phyloP scores from a whole-genome alignment of 164 flowering plant genomes.

The Stephania yunnanensis region DNA sequence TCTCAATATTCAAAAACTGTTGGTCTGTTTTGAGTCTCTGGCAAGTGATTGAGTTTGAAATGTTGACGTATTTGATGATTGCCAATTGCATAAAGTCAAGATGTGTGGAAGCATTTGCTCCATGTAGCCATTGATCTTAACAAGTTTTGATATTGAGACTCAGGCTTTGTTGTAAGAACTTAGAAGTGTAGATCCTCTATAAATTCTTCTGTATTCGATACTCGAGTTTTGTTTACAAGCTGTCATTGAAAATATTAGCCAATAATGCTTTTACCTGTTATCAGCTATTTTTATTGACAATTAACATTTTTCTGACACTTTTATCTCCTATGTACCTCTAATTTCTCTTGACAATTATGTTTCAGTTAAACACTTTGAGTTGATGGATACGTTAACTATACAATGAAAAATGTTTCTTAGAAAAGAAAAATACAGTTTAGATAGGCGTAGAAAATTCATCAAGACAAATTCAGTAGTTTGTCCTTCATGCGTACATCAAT shows the following conservation, averaged over 20 bases:
- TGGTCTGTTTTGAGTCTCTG: too few species aligned
- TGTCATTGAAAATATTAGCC: neutral
- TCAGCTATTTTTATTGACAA: neutral
- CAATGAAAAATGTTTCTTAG: neutral
- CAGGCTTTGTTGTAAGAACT: neutral
- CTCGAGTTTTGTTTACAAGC: neutral
- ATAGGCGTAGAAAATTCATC: neutral
- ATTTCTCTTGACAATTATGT: neutral
- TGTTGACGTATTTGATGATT: too few species aligned
- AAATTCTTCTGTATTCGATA: too few species aligned
- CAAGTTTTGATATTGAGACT: neutral
- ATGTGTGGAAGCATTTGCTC: too few species aligned
- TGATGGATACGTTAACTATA: neutral
- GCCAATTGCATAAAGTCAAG: too few species aligned
- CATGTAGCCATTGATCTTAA: too few species aligned
- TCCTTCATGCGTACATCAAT: neutral
- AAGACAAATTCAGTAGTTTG: neutral
- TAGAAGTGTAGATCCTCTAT: neutral
- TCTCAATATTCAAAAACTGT: too few species aligned
- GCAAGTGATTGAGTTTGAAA: too few species aligned
- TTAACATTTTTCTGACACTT: neutral
- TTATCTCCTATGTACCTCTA: neutral
- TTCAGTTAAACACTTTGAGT: neutral
- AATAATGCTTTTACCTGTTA: neutral
- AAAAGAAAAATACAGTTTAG: neutral